Evolutionary conservation across 108 stramenopile species (phyloP).

Genomic region (Conticribra guillardii): DNA sequence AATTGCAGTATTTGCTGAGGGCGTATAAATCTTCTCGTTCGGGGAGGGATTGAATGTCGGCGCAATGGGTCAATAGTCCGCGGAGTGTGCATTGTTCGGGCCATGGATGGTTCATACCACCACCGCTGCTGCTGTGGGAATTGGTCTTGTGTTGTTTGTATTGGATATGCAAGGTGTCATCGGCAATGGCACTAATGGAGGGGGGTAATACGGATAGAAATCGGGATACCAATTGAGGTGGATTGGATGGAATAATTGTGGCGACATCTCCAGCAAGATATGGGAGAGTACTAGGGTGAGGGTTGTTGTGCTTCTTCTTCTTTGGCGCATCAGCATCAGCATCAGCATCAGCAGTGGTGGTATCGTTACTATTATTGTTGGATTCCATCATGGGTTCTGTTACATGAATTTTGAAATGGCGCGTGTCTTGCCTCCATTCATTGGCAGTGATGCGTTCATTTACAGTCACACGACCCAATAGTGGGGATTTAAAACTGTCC

Average conservation of each 20-base stretch:
- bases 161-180: conserved; percentile 54
- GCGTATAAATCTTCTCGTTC: conserved; percentile 85
- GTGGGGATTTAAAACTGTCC: conserved; percentile 18
- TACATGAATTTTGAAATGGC: conserved; percentile 63
- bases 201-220: conserved; percentile 70
- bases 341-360: too few relatives aligned
- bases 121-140: too few relatives aligned
- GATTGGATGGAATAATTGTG: conserved; percentile 72
- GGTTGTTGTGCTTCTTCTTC: background rate
- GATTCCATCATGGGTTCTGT: background rate
- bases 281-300: conserved; percentile 28
- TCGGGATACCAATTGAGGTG: conserved; percentile 51
- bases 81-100: conserved; percentile 71
- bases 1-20: conserved; percentile 63
- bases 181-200: conserved; percentile 55
- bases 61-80: conserved; percentile 75
- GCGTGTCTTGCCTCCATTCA: conserved; percentile 83
- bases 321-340: background rate
- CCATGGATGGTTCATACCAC: conserved; percentile 60
- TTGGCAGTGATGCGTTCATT: conserved; percentile 73
- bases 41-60: conserved; percentile 77
- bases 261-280: conserved; percentile 85
- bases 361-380: too few relatives aligned
- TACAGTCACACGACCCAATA: conserved; percentile 52
- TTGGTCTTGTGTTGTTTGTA: conserved; percentile 1